These are phyloP conservation scores for Claviceps paspali DNA, from an alignment of 2,329 filamentous ascomycete species.

Conservation along the genomic window DNA sequence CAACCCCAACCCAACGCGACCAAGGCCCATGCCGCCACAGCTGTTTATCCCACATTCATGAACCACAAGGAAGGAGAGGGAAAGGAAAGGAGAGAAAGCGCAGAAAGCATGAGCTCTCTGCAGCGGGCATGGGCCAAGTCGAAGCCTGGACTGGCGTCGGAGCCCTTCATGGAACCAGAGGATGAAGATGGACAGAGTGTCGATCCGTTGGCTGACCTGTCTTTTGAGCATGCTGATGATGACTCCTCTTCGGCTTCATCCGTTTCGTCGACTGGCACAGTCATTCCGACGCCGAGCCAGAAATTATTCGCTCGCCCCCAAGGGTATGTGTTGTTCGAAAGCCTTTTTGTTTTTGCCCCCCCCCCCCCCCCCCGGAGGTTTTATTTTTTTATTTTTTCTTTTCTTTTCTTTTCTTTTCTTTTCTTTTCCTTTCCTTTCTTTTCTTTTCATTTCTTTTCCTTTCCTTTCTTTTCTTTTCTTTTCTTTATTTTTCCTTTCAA, in stretches of 20 bases:
- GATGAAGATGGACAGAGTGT: conserved; percentile 25
- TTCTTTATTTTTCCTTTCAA: not conserved
- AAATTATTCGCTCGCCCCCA: conserved; percentile 58
- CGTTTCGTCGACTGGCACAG: conserved; percentile 84
- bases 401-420: not conserved
- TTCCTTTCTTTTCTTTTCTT: not conserved
- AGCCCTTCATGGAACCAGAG: conserved; percentile 29
- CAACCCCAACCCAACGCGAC: too few relatives aligned
- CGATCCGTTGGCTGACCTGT: conserved; percentile 30
- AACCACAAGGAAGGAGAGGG: too few relatives aligned
- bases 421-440: not conserved
- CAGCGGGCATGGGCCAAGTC: conserved; percentile 66
- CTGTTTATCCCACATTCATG: too few relatives aligned
- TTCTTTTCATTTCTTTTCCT: not conserved
- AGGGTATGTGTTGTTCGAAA: conserved; percentile 34
- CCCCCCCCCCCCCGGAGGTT: too few relatives aligned
- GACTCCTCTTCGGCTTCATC: conserved; percentile 65
- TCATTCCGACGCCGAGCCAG: conserved; percentile 62
- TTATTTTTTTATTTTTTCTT: not conserved
- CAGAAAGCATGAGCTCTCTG: conserved; percentile 82
- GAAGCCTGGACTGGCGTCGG: conserved; percentile 45
- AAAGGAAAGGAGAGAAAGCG: too few relatives aligned
- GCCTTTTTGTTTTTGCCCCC: too few relatives aligned
- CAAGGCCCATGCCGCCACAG: too few relatives aligned
- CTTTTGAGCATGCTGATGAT: conserved; percentile 33